These are phyloP conservation scores for Polyplosphaeria fusca DNA, from an alignment of 495 filamentous ascomycete species.

Conservation along the genomic window DNA sequence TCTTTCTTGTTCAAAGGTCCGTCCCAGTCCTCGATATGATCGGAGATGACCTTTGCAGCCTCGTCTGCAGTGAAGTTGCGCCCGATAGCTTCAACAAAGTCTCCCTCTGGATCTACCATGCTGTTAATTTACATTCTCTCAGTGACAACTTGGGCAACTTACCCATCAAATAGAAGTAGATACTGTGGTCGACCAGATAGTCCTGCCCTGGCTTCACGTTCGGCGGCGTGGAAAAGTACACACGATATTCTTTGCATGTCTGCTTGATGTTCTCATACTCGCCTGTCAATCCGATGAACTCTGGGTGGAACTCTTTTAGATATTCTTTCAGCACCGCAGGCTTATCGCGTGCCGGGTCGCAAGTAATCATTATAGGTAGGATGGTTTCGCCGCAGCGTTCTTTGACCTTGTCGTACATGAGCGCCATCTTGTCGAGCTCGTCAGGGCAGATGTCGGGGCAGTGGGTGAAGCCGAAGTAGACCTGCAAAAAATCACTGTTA, in stretches of 20 bases:
- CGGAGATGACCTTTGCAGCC: slow-evolving; percentile 76
- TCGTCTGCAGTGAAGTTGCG: slow-evolving; percentile 86
- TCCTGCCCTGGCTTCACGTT: slow-evolving; percentile 89
- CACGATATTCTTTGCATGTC: slow-evolving; percentile 89
- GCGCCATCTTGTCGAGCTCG: slow-evolving; percentile 97
- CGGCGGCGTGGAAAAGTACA: slow-evolving; percentile 92
- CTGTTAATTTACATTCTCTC: slow-evolving; percentile 18
- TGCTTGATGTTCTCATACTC: slow-evolving; percentile 88
- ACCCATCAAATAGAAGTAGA: slow-evolving; percentile 99
- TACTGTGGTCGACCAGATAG: slow-evolving; percentile 97
- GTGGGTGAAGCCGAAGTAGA: slow-evolving; percentile 98
- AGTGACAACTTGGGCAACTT: slow-evolving; percentile 42
- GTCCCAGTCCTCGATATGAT: slow-evolving; percentile 90
- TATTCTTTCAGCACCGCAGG: slow-evolving; percentile 81
- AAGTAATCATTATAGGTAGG: slow-evolving; percentile 87
- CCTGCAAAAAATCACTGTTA: slow-evolving; percentile 46
- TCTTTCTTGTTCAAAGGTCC: slow-evolving; percentile 46
- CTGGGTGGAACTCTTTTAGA: slow-evolving; percentile 86
- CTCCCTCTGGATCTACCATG: slow-evolving; percentile 78
- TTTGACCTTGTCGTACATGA: slow-evolving; percentile 80
- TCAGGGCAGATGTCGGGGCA: slow-evolving; percentile 99
- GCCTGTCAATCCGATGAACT: slow-evolving; percentile 84
- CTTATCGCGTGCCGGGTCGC: slow-evolving; percentile 87
- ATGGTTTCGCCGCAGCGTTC: slow-evolving; percentile 46
- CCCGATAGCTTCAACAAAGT: slow-evolving; percentile 96